Evolutionary conservation across 352 stramenopile species (phyloP).

Genomic region (Globisporangium carolinianum): DNA sequence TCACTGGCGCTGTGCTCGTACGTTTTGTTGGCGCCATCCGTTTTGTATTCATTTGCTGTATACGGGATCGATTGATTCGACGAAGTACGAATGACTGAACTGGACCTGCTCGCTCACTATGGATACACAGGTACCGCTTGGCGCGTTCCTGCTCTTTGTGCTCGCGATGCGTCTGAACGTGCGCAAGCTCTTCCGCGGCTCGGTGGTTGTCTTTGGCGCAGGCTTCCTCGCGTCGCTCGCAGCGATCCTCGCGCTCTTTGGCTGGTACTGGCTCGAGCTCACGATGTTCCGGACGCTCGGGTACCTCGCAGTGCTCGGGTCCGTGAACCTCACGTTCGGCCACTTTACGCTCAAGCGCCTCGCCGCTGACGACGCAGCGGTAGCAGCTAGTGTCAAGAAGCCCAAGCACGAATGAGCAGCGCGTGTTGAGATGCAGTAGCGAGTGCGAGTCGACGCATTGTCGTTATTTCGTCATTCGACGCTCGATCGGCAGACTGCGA

Average conservation of each 20-base stretch:
- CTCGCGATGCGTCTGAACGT: slow-evolving; percentile 53
- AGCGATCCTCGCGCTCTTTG: slow-evolving; percentile 76
- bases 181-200: slow-evolving; percentile 56
- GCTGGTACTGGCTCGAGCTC: slow-evolving; percentile 82
- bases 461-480: too few species aligned
- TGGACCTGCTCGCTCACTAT: background rate
- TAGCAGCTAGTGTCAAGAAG: slow-evolving; percentile 25
- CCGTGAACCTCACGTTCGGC: slow-evolving; percentile 50
- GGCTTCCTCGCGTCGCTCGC: slow-evolving; percentile 71
- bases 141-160: slow-evolving; percentile 59
- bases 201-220: slow-evolving; percentile 57
- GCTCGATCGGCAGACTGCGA: too few species aligned
- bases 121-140: slow-evolving; percentile 29
- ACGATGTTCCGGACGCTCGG: slow-evolving; percentile 84
- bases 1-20: slow-evolving; percentile 55
- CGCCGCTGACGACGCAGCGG: slow-evolving; percentile 22
- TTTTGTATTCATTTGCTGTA: background rate
- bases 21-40: background rate
- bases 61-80: background rate
- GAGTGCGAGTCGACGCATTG: background rate
- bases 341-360: slow-evolving; percentile 78
- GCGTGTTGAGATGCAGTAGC: background rate
- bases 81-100: background rate
- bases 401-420: slow-evolving; percentile 46
- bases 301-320: slow-evolving; percentile 60